Evolutionary conservation across 805 yeast species (phyloP).

Genomic region (Candida methanosorbosa): DNA sequence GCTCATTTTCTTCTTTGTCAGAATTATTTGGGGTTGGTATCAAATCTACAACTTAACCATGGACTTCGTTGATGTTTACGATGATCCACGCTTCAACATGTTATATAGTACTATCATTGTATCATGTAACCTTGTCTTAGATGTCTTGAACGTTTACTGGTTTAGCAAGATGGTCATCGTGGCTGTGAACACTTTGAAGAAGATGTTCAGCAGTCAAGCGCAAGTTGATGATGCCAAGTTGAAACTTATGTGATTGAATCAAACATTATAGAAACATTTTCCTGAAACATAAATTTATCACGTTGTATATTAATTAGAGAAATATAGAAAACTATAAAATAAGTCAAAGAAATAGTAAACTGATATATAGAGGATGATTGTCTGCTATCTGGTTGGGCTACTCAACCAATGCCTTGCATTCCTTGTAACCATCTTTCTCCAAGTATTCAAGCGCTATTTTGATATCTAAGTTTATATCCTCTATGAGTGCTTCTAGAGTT

Average conservation of each 20-base stretch:
- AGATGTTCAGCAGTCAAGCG: conserved; percentile 18
- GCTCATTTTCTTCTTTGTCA: conserved; percentile 23
- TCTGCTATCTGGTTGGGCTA: too few species aligned
- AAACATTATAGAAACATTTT: too few species aligned
- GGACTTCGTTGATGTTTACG: conserved; percentile 18
- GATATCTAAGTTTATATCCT: conserved; percentile 78
- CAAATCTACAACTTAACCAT: conserved; percentile 19
- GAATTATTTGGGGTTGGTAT: conserved; percentile 32
- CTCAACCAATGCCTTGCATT: conserved; percentile 23
- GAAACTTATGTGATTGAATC: conserved; percentile 18
- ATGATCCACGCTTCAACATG: conserved; percentile 20
- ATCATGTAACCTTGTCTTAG: conserved; percentile 23
- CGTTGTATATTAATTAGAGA: too few species aligned
- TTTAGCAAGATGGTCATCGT: conserved; percentile 28
- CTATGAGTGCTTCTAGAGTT: conserved; percentile 71
- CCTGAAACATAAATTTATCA: too few species aligned
- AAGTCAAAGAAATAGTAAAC: conserved; percentile 7
- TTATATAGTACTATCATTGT: conserved; percentile 19
- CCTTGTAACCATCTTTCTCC: conserved; percentile 30
- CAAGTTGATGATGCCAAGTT: conserved; percentile 17
- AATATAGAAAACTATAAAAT: too few species aligned
- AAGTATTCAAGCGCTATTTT: conserved; percentile 50
- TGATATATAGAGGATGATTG: conserved; percentile 14
- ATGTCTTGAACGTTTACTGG: conserved; percentile 27
- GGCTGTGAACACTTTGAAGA: conserved; percentile 24